Evolutionary conservation across 2,329 filamentous ascomycete species (phyloP), one percentile per base, ranked within the genome.

Genomic region (Sarocladiaceae sp.): DNA sequence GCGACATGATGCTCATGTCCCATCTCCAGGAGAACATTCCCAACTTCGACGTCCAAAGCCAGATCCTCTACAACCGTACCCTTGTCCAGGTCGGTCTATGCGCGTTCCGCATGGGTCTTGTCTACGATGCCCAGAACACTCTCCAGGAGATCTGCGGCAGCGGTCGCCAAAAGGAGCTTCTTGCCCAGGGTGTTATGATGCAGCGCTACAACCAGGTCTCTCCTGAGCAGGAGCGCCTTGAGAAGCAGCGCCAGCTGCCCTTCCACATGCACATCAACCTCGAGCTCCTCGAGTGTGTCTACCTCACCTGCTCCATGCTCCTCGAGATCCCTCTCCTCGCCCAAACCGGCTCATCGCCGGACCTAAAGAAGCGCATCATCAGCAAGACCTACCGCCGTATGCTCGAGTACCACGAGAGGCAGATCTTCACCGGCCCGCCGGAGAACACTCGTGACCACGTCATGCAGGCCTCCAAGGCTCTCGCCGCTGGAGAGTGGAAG

Each of bases 251-350:
- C 63, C 94, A 99, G 75, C 82, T 99, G 60, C 94, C 94, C 33
- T 99, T 99, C 86, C 94, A 99, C 78, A 97, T 99, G 91, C 94
- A 99, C 81, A 99, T 99, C 79, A 99, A 99, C 79, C 82, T 99
- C 50, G 94, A 99, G 72, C 83, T 99, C 52, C 83, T 99, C 35
- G 94, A 99, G 77, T 97, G 94, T 66, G 93, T 97, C 56, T 99
- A 99, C 76, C 82, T 99, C 54, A 97, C 94, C 49, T 97, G 93
- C 78, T 97, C 91, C 74, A 99, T 99, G 94, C 87, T 99, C 59
- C 83, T 99, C 53, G 94, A 99, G 76, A 97, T 99, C 57, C 94
- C 94, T 55, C 86, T 97, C 44, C 86, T 99, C 61, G 95, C 94
- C 47, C 94, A 97, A 73, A 95, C 93, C 31, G 94, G 94, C 59